Conservation (phyloP, 495 filamentous ascomycete species). For the Podospora comata region DNA sequence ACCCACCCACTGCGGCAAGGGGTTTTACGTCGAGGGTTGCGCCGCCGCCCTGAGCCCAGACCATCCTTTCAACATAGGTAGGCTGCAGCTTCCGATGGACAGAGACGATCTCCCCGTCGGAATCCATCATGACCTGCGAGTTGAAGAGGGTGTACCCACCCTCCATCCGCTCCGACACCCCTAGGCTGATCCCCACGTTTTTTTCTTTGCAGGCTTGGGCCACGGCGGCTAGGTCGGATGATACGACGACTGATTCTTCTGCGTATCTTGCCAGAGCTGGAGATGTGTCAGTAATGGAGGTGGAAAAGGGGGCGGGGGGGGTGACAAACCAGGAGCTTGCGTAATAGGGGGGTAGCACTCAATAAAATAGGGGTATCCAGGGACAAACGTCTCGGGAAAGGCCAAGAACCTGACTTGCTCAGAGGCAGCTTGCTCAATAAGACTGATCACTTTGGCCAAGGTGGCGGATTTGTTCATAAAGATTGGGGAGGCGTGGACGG, state of each 20-base stretch:
- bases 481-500: conserved; percentile 35
- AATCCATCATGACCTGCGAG: conserved; percentile 41
- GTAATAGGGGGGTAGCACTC: conserved; percentile 34
- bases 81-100: conserved; percentile 51
- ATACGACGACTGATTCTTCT: conserved; percentile 34
- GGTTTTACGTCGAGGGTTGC: conserved; percentile 31
- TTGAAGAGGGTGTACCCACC: conserved; percentile 43
- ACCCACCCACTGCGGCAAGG: conserved; percentile 18
- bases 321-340: conserved; percentile 17
- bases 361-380: conserved; percentile 38
- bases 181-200: conserved; percentile 35
- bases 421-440: conserved; percentile 30
- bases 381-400: conserved; percentile 39
- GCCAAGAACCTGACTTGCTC: conserved; percentile 33
- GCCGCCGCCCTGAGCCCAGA: conserved; percentile 46
- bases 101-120: conserved; percentile 39
- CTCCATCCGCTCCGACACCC: conserved; percentile 40
- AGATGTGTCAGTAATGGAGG: background rate
- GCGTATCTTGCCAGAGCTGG: too few species aligned
- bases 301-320: conserved; percentile 31
- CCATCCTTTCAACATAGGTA: conserved; percentile 46
- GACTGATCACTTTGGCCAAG: conserved; percentile 29
- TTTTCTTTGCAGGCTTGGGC: conserved; percentile 33
- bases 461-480: conserved; percentile 39
- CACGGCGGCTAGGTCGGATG: conserved; percentile 33